Evolutionary conservation across 768 basidiomycete species (phyloP).

Genomic region (Phylloporus sp.): DNA sequence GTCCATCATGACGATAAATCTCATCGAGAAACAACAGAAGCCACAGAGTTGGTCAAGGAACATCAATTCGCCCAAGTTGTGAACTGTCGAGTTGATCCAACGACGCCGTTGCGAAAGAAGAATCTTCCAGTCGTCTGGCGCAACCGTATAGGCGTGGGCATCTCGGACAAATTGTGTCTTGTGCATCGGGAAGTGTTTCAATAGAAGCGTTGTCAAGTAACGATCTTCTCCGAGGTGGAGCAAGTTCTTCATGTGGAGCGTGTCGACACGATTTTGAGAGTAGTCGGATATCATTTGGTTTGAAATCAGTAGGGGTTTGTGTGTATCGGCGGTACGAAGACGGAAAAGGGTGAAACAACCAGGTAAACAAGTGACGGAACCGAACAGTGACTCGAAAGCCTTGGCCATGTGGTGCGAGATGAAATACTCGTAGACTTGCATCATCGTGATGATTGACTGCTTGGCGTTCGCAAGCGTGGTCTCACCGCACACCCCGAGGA

Average conservation of each 20-base stretch:
- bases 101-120: conserved; percentile 94
- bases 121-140: conserved; percentile 93
- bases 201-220: conserved; percentile 90
- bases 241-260: conserved; percentile 97
- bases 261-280: conserved; percentile 94
- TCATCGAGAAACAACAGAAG: conserved; percentile 99
- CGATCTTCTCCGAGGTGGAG: conserved; percentile 99
- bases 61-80: conserved; percentile 91
- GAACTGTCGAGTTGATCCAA: conserved; percentile 99
- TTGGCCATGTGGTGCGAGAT: conserved; percentile 99
- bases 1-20: conserved; percentile 97
- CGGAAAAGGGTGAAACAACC: conserved; percentile 99
- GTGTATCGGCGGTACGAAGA: conserved; percentile 88
- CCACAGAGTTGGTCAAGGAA: conserved; percentile 90
- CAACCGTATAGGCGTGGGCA: conserved; percentile 91
- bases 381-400: conserved; percentile 94
- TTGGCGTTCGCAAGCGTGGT: conserved; percentile 91
- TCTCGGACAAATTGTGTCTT: conserved; percentile 96
- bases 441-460: conserved; percentile 94
- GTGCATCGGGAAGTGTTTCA: conserved; percentile 92
- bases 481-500: conserved; percentile 94
- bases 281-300: conserved; percentile 91
- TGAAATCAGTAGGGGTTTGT: conserved; percentile 91
- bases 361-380: conserved; percentile 96
- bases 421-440: conserved; percentile 99